Evolutionary conservation across 495 filamentous ascomycete genomes (phyloP).

Genomic region (Geoglossum glabrum): DNA sequence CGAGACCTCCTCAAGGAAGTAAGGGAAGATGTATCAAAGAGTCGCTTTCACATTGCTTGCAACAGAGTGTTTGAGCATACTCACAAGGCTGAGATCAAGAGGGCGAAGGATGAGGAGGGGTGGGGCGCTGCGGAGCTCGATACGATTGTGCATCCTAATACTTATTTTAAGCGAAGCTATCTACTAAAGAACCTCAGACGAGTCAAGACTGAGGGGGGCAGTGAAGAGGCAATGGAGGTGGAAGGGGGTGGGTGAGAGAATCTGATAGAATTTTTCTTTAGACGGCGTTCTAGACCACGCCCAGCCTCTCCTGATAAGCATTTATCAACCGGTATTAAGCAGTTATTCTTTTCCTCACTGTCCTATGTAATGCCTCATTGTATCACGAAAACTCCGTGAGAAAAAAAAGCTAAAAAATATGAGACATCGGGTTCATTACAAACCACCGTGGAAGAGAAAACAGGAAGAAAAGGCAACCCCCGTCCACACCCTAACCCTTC

Average conservation of each 20-base stretch:
- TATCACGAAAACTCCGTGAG: too few species aligned
- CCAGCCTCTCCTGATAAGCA: background rate
- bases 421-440: background rate
- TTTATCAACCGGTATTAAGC: background rate
- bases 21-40: slow-evolving; percentile 69
- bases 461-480: background rate
- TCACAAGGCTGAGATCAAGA: slow-evolving; percentile 74
- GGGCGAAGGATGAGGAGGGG: slow-evolving; percentile 60
- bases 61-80: slow-evolving; percentile 85
- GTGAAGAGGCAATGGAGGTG: background rate
- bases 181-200: slow-evolving; percentile 52
- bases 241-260: background rate
- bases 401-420: background rate
- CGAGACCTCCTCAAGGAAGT: slow-evolving; percentile 58
- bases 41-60: slow-evolving; percentile 87
- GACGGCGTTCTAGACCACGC: background rate
- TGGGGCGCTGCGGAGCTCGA: slow-evolving; percentile 70
- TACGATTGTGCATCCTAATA: slow-evolving; percentile 94
- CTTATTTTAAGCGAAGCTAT: slow-evolving; percentile 90
- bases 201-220: slow-evolving; percentile 15
- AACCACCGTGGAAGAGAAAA: background rate
- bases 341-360: background rate
- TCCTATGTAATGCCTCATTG: background rate
- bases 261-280: background rate
- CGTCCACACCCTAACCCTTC: background rate